A percentile compares a stretch with the other conserved stretches of the same genome.
Evolutionary conservation across 495 filamentous ascomycete genomes (phyloP).

Genomic region (Aspergillus ellipticus): DNA sequence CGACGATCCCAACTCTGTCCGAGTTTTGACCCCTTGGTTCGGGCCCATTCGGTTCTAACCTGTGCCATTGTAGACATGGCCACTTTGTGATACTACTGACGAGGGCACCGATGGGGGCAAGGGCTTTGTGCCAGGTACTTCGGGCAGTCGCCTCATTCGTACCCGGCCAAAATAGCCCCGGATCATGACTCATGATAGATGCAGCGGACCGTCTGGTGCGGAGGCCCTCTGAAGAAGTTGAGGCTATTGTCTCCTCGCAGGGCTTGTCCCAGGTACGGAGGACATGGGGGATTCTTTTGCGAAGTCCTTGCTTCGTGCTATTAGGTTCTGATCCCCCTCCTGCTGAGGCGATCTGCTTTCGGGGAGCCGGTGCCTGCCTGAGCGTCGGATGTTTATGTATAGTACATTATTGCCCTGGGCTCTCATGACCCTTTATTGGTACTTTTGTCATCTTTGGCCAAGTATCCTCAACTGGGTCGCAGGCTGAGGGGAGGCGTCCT

Average conservation of each 20-base stretch:
- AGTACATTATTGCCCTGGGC: slow-evolving; percentile 7
- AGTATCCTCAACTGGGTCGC: slow-evolving; percentile 9
- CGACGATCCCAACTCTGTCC: slow-evolving; percentile 24
- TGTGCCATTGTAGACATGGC: background rate
- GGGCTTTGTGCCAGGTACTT: background rate
- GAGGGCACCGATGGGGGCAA: background rate
- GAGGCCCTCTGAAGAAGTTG: background rate
- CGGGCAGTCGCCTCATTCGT: background rate
- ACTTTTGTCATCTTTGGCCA: slow-evolving; percentile 8
- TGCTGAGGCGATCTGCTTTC: slow-evolving; percentile 18
- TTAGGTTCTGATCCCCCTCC: slow-evolving; percentile 19
- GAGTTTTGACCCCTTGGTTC: slow-evolving; percentile 15
- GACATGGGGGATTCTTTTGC: slow-evolving; percentile 1
- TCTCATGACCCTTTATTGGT: slow-evolving; percentile 10
- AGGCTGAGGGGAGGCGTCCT: background rate
- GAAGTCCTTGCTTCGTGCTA: slow-evolving; percentile 42
- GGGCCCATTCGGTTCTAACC: slow-evolving; percentile 3
- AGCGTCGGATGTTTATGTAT: slow-evolving; percentile 23
- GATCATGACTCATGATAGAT: background rate
- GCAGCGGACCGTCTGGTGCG: background rate
- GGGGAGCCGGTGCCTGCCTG: slow-evolving; percentile 15
- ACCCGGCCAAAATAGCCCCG: background rate
- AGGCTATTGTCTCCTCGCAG: slow-evolving; percentile 23
- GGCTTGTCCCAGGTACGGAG: slow-evolving; percentile 18
- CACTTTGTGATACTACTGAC: background rate